Evolutionary conservation across 2,329 filamentous ascomycete genomes (phyloP).

Genomic region (Malbranchea zuffiana): DNA sequence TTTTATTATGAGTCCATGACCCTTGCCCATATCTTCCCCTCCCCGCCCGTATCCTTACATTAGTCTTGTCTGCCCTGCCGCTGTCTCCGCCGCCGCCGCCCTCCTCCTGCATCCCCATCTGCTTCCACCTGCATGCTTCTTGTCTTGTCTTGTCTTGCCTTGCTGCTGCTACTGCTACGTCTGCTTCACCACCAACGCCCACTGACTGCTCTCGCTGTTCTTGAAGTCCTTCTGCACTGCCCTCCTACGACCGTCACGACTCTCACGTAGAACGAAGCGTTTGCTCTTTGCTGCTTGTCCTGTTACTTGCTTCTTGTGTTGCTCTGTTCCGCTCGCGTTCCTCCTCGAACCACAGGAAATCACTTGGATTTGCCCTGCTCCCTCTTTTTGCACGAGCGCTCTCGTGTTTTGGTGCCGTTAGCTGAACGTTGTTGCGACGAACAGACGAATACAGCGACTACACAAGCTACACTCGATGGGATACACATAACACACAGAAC

Average conservation of each 20-base stretch:
- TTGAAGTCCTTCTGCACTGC: neutral
- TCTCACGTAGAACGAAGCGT: conserved; percentile 10
- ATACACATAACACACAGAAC: too few relatives aligned
- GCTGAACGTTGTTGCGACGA: too few relatives aligned
- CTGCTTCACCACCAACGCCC: conserved; percentile 13
- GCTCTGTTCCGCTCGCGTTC: neutral
- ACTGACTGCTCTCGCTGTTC: conserved; percentile 8
- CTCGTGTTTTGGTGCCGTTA: too few relatives aligned
- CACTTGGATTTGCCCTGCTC: too few relatives aligned
- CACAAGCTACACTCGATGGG: too few relatives aligned
- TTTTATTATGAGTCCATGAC: conserved; percentile 20
- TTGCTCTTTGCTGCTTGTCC: neutral
- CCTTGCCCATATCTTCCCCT: conserved; percentile 20
- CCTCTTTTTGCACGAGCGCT: too few relatives aligned
- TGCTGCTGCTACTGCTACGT: neutral
- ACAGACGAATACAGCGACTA: too few relatives aligned
- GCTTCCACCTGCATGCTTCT: neutral
- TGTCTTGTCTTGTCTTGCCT: neutral
- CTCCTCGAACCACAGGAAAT: too few relatives aligned
- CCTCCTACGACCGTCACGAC: conserved; percentile 26
- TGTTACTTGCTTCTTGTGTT: neutral
- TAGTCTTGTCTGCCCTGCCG: too few relatives aligned
- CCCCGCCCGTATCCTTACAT: conserved; percentile 29
- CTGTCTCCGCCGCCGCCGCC: too few relatives aligned
- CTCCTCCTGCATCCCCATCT: too few relatives aligned